phyloP scores from a whole-genome alignment of 2,329 filamentous ascomycete genomes.

The Cladosporium colombiae region DNA sequence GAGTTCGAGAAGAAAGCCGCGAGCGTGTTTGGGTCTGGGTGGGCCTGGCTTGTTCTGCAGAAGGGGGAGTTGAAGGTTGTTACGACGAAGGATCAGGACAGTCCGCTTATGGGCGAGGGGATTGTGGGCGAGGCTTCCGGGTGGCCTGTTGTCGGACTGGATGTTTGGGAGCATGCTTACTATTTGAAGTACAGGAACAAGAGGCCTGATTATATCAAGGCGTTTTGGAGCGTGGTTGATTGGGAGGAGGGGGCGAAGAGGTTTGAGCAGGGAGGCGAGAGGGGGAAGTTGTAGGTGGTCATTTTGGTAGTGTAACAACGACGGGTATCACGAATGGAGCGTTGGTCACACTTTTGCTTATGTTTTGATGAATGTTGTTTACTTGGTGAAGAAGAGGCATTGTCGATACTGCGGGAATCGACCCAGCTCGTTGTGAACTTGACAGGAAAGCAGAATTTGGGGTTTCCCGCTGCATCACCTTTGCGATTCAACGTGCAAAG shows the following conservation, averaged over 20 bases:
- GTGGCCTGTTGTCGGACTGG: conserved; percentile 71
- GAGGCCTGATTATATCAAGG: conserved; percentile 72
- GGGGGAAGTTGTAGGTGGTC: conserved; percentile 9
- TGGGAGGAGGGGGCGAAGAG: conserved; percentile 70
- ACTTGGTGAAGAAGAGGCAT: background rate
- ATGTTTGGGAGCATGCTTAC: conserved; percentile 95
- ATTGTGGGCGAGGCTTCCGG: conserved; percentile 8
- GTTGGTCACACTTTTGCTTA: background rate
- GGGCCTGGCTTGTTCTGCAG: conserved; percentile 73
- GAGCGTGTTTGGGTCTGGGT: conserved; percentile 78
- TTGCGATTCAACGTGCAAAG: background rate
- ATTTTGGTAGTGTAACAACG: background rate
- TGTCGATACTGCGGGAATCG: background rate
- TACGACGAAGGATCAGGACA: conserved; percentile 86
- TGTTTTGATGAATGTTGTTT: background rate
- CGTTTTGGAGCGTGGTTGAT: conserved; percentile 77
- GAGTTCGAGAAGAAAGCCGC: conserved; percentile 67
- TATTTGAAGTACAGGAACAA: conserved; percentile 81
- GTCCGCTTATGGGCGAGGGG: conserved; percentile 32
- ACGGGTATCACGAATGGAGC: background rate
- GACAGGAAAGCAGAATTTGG: background rate
- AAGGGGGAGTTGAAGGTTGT: conserved; percentile 57
- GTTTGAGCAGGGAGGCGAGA: conserved; percentile 42
- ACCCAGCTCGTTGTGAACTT: background rate
- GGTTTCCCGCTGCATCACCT: background rate